phyloP scores from a whole-genome alignment of 192 early-diverging fungal genomes.

The Dissophora globulifera region DNA sequence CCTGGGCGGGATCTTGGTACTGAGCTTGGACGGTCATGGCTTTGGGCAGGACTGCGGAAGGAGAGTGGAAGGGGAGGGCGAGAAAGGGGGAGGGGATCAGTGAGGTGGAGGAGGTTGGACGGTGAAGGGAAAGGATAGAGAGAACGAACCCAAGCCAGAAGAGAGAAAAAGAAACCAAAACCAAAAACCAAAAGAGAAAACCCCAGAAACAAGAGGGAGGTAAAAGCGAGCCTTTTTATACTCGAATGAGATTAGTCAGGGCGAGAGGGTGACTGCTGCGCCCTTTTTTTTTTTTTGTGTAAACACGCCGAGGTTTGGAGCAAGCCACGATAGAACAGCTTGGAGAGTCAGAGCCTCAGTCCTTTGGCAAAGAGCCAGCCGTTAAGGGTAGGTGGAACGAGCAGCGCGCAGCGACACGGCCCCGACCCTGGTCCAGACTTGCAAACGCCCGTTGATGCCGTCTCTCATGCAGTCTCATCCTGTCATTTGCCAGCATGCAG shows the following conservation, averaged over 20 bases:
- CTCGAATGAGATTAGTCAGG: too few relatives aligned
- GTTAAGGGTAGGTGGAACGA: too few relatives aligned
- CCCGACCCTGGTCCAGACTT: too few relatives aligned
- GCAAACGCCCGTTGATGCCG: neutral
- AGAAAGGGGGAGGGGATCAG: constrained; percentile 5
- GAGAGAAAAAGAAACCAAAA: constrained; percentile 34
- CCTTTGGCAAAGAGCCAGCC: too few relatives aligned
- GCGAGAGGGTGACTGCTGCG: too few relatives aligned
- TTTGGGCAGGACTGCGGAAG: neutral
- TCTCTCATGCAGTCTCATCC: constrained; percentile 16
- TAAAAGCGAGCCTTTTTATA: constrained; percentile 23
- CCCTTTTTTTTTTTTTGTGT: constrained; percentile 20
- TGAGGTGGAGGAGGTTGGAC: constrained; percentile 5
- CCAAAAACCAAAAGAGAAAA: constrained; percentile 53
- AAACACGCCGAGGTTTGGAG: neutral
- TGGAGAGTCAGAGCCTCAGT: too few relatives aligned
- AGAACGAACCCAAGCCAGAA: constrained; percentile 38
- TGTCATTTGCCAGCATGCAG: constrained; percentile 44
- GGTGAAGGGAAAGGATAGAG: constrained; percentile 8
- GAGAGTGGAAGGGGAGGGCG: neutral
- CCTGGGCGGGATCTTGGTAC: constrained; percentile 31
- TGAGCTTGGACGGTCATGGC: constrained; percentile 37
- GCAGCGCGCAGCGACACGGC: too few relatives aligned
- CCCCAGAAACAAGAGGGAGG: constrained; percentile 26
- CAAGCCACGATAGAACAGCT: too few relatives aligned